These are phyloP conservation scores for Mikania micrantha DNA, from an alignment of 129 eudicot species.

Conservation along the genomic window DNA sequence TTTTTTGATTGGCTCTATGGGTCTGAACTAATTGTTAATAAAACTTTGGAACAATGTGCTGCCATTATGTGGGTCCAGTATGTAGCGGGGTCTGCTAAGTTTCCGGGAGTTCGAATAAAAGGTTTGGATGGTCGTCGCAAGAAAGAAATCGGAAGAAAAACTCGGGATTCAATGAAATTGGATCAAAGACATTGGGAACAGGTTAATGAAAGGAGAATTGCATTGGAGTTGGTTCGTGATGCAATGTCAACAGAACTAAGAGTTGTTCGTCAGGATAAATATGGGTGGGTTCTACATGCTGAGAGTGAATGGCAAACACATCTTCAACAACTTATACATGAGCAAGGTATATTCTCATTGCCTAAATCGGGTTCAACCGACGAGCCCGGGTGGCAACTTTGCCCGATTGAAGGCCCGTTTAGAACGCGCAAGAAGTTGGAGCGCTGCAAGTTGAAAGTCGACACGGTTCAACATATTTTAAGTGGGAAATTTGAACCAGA, in stretches of 20 bases:
- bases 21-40: constrained; percentile 63
- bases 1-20: constrained; percentile 74
- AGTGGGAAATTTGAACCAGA: constrained; percentile 57
- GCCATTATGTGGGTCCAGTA: constrained; percentile 93
- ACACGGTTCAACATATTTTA: constrained; percentile 56
- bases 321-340: constrained; percentile 92
- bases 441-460: constrained; percentile 63
- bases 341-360: constrained; percentile 82
- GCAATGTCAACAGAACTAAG: constrained; percentile 66
- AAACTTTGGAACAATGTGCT: constrained; percentile 83
- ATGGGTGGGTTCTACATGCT: constrained; percentile 99
- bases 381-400: constrained; percentile 92
- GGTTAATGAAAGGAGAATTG: constrained; percentile 70
- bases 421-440: constrained; percentile 96
- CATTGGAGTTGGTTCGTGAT: constrained; percentile 61
- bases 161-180: constrained; percentile 48
- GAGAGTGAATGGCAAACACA: constrained; percentile 99
- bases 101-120: constrained; percentile 81
- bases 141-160: constrained; percentile 69
- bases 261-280: constrained; percentile 96
- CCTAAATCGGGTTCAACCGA: constrained; percentile 32
- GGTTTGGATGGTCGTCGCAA: constrained; percentile 89
- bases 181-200: constrained; percentile 82
- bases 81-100: constrained; percentile 83
- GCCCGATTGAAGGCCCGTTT: constrained; percentile 97